phyloP scores from a whole-genome alignment of 148 eudicot genomes.

The Silene uniflora region DNA sequence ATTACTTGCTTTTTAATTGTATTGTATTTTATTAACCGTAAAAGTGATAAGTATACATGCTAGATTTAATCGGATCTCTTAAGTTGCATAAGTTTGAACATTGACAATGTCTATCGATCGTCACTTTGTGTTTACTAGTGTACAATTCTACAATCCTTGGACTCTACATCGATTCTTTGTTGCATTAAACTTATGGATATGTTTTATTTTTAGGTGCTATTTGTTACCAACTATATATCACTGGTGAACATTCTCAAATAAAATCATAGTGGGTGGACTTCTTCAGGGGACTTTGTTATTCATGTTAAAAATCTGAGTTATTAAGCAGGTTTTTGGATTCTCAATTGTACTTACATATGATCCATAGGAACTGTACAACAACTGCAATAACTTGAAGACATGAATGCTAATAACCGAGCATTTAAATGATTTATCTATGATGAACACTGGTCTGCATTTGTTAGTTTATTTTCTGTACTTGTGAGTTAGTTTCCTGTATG shows the following conservation, averaged over 20 bases:
- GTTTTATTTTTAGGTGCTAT: background rate
- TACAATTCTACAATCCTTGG: background rate
- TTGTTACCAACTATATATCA: background rate
- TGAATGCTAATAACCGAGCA: background rate
- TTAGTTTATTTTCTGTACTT: background rate
- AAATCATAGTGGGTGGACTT: background rate
- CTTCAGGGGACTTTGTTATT: background rate
- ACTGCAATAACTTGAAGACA: background rate
- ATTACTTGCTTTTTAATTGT: constrained; percentile 13
- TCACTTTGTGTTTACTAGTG: background rate
- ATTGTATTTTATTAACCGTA: background rate
- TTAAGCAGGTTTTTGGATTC: background rate
- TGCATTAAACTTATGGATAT: background rate
- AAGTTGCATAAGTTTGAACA: background rate
- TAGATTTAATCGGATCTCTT: background rate
- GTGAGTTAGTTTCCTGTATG: background rate
- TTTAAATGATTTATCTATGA: background rate
- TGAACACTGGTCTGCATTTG: background rate
- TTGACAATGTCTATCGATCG: background rate
- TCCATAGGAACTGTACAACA: background rate
- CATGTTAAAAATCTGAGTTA: background rate
- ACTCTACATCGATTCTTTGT: background rate
- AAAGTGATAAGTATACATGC: background rate
- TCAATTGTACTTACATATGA: background rate
- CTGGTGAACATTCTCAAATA: background rate